Conservation (phyloP, 495 filamentous ascomycete species). For the Hypoxylon crocopeplum region DNA sequence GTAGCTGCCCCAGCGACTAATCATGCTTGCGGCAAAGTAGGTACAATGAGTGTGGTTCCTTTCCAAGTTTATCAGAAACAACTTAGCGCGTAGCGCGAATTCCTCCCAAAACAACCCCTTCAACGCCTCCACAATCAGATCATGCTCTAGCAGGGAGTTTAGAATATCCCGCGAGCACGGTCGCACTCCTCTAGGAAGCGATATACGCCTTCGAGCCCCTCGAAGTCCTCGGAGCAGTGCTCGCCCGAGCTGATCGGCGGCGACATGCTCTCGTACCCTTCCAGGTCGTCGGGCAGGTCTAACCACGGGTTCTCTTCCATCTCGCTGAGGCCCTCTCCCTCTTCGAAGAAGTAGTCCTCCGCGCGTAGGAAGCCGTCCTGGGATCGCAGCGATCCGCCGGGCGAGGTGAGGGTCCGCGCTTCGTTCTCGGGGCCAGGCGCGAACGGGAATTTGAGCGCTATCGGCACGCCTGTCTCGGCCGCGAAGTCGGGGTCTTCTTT, state of each 20-base stretch:
- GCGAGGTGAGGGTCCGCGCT: constrained; percentile 54
- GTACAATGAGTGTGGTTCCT: constrained; percentile 42
- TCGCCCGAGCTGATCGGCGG: constrained; percentile 49
- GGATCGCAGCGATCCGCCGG: constrained; percentile 54
- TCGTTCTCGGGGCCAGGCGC: constrained; percentile 64
- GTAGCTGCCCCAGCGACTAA: too few relatives aligned
- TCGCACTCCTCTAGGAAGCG: constrained; percentile 89
- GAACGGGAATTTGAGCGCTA: constrained; percentile 86
- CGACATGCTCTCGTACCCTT: constrained; percentile 60
- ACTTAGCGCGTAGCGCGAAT: background rate
- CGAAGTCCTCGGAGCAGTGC: constrained; percentile 64
- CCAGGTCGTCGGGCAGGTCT: constrained; percentile 47
- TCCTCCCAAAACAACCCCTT: constrained; percentile 1
- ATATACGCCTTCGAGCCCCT: constrained; percentile 86
- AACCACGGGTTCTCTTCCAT: constrained; percentile 56
- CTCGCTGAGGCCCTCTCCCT: constrained; percentile 41
- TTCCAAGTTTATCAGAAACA: constrained; percentile 18
- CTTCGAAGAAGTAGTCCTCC: constrained; percentile 51
- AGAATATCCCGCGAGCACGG: constrained; percentile 53
- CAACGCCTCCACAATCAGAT: constrained; percentile 14
- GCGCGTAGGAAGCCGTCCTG: constrained; percentile 44
- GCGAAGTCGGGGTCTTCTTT: constrained; percentile 80
- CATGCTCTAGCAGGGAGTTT: constrained; percentile 5
- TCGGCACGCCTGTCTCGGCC: constrained; percentile 62
- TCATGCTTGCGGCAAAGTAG: too few relatives aligned